Conservation (phyloP, 2,329 filamentous ascomycete genomes). For the Botrytis hyacinthi region DNA sequence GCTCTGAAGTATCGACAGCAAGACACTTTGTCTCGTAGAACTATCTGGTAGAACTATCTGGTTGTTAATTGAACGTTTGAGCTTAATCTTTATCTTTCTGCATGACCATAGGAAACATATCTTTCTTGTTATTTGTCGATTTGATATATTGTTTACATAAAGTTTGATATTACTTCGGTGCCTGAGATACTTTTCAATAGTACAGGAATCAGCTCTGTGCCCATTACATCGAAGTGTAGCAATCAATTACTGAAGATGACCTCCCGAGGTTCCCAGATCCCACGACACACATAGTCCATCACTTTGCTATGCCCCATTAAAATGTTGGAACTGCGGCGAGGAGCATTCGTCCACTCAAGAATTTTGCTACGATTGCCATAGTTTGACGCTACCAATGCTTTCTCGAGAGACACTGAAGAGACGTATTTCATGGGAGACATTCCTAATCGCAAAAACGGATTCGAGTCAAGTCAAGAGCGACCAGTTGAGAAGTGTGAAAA, state of each 20-base stretch:
- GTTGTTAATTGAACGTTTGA: neutral
- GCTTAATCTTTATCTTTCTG: neutral
- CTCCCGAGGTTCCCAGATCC: neutral
- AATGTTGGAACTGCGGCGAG: neutral
- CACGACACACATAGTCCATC: neutral
- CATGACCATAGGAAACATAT: neutral
- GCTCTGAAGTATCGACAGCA: neutral
- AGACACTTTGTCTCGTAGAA: neutral
- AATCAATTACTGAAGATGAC: neutral
- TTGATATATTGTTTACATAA: neutral
- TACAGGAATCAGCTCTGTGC: neutral
- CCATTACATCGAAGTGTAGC: neutral
- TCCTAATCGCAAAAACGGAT: neutral
- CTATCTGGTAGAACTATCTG: neutral
- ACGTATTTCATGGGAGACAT: rapidly evolving
- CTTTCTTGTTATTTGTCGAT: neutral
- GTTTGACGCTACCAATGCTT: neutral
- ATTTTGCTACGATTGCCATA: neutral
- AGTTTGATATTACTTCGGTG: neutral
- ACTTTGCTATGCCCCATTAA: neutral
- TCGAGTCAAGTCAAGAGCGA: neutral
- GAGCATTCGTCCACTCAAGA: neutral
- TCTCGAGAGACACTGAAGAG: rapidly evolving
- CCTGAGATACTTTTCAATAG: neutral
- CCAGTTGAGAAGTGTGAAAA: rapidly evolving